Percentiles rank a stretch among this genome's conserved stretches.
These are phyloP conservation scores for Plasmodium cynomolgi DNA, from an alignment of 169 alveolate genomes.

Conservation along the genomic window DNA sequence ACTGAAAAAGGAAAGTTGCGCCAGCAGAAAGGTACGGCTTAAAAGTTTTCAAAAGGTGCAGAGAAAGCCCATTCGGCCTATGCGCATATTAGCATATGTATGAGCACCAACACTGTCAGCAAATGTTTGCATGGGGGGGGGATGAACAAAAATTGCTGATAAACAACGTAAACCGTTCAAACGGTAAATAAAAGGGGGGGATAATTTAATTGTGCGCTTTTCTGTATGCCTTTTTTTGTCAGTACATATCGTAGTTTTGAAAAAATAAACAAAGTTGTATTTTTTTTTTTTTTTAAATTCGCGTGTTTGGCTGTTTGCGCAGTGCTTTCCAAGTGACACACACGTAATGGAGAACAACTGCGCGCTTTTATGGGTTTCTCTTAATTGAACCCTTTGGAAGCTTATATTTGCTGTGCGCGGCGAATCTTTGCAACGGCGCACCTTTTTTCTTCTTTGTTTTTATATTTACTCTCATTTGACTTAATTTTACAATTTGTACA, in stretches of 20 bases:
- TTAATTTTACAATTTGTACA: not conserved
- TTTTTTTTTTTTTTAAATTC: not conserved
- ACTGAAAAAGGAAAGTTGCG: conserved; percentile 22
- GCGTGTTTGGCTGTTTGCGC: not conserved
- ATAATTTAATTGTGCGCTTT: not conserved
- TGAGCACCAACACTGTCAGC: not conserved
- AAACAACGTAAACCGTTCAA: not conserved
- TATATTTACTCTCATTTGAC: not conserved
- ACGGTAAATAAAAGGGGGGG: not conserved
- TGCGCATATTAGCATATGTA: conserved; percentile 1
- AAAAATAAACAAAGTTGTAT: not conserved
- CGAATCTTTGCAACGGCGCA: not conserved
- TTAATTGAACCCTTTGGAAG: not conserved
- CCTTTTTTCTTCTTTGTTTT: not conserved
- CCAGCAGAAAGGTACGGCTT: conserved; percentile 29
- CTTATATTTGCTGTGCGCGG: not conserved
- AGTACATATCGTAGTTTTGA: not conserved
- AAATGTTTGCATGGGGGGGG: not conserved
- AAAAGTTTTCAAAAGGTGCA: not conserved
- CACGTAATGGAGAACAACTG: not conserved
- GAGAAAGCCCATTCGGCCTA: not conserved
- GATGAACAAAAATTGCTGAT: not conserved
- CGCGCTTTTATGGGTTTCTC: not conserved
- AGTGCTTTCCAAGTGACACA: not conserved
- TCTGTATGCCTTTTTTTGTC: not conserved